Evolutionary conservation across 768 basidiomycete genomes (phyloP), one percentile per base, ranked within the genome.

Genomic region (Sporobolomyces pararoseus): DNA sequence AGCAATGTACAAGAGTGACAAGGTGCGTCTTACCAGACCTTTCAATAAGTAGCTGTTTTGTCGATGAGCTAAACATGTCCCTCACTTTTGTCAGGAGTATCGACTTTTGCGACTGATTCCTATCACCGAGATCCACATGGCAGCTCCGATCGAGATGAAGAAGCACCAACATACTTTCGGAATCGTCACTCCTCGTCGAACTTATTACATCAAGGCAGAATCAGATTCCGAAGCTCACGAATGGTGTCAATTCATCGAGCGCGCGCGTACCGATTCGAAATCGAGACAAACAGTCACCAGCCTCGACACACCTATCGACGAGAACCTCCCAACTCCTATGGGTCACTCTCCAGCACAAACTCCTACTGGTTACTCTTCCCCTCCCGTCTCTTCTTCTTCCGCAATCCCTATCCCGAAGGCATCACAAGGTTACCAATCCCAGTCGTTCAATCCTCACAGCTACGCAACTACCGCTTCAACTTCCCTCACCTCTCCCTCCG

Each of bases 1-100:
- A 58, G 92, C 92, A 5, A 97, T 95, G 80, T 98, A 98, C 86
- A 97, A 98, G 83, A 91, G 86, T 55, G 87, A 89, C 37, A 89
- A 90, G 75, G 81, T 81, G 52, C 52, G 78, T 71, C n/a, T n/a
- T n/a, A n/a, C n/a, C n/a, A n/a, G n/a, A n/a, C n/a, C n/a, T n/a
- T n/a, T n/a, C n/a, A n/a, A n/a, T n/a, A n/a, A n/a, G n/a, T n/a
- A n/a, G n/a, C n/a, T n/a, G n/a, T n/a, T n/a, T n/a, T n/a, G n/a
- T n/a, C n/a, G n/a, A n/a, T n/a, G n/a, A n/a, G n/a, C n/a, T n/a
- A n/a, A n/a, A n/a, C n/a, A n/a, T n/a, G n/a, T n/a, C n/a, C 6
- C 46, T 47, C 21, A 6, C 21, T 13, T 47, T 13, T 6, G 13
- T 23, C 46, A 82, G 65, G 95, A 99, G 80, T 98, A 98, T 81